Conservation (phyloP, 2,329 filamentous ascomycete genomes). For the Exophiala bonariae region DNA sequence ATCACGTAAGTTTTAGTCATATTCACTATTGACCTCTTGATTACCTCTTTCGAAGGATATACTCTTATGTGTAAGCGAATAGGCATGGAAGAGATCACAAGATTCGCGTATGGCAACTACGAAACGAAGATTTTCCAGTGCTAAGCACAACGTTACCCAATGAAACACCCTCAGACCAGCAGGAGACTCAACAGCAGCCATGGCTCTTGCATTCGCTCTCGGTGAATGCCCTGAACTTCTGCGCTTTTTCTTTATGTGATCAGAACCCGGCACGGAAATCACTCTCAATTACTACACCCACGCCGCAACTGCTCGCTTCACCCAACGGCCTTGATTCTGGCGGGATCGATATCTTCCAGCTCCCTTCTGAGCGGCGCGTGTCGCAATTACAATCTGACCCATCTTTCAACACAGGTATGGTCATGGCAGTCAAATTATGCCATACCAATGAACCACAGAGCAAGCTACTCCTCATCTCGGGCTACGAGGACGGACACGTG, state of each 20-base stretch:
- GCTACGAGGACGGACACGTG: conserved; percentile 81
- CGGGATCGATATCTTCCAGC: conserved; percentile 77
- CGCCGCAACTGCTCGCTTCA: conserved; percentile 64
- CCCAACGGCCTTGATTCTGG: conserved; percentile 76
- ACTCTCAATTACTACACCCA: background rate
- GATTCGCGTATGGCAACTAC: conserved; percentile 79
- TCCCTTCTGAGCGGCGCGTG: conserved; percentile 72
- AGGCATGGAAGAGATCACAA: conserved; percentile 91
- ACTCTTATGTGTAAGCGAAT: background rate
- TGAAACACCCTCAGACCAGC: conserved; percentile 52
- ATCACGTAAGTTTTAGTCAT: conserved; percentile 68
- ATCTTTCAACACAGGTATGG: conserved; percentile 62
- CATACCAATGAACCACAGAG: conserved; percentile 37
- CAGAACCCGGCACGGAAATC: conserved; percentile 24
- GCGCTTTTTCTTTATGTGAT: conserved; percentile 70
- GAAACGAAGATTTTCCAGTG: conserved; percentile 56
- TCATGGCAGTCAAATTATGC: conserved; percentile 76
- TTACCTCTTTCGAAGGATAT: too few relatives aligned
- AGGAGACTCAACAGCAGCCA: conserved; percentile 58
- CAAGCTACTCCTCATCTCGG: conserved; percentile 58
- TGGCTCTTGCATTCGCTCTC: conserved; percentile 83
- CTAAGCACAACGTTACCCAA: conserved; percentile 71
- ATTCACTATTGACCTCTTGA: background rate
- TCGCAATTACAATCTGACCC: conserved; percentile 55
- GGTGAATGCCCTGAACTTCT: conserved; percentile 96